Percentiles rank a stretch among this genome's conserved stretches.
phyloP scores from a whole-genome alignment of 345 rosid species.

The Moricandia moricandioides region DNA sequence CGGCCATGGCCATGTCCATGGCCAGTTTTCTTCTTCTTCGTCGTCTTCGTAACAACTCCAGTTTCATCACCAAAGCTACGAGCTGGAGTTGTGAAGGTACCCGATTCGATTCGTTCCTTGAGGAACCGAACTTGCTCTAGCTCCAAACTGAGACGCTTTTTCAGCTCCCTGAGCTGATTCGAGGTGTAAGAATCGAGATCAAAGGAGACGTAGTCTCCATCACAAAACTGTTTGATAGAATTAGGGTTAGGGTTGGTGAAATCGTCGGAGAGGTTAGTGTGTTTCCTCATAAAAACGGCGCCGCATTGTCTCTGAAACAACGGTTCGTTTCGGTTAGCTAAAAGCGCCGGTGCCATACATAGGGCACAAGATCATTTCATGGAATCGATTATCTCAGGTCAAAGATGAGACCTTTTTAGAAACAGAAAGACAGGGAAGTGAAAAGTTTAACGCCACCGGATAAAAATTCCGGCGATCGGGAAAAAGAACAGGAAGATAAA shows the following conservation, averaged over 20 bases:
- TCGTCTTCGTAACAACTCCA: conserved; percentile 28
- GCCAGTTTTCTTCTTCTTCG: conserved; percentile 49
- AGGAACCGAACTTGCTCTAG: conserved; percentile 69
- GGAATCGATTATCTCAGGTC: background rate
- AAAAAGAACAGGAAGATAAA: background rate
- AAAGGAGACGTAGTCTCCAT: conserved; percentile 22
- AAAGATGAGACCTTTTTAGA: background rate
- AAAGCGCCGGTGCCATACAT: conserved; percentile 39
- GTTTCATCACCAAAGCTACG: conserved; percentile 35
- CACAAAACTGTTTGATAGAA: conserved; percentile 34
- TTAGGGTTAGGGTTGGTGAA: conserved; percentile 51
- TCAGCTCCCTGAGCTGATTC: conserved; percentile 49
- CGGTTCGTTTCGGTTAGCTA: conserved; percentile 33
- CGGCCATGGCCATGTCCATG: conserved; percentile 18
- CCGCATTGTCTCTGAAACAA: conserved; percentile 30
- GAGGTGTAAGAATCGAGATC: too few relatives aligned
- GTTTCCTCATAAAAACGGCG: conserved; percentile 37
- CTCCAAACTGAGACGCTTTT: conserved; percentile 53
- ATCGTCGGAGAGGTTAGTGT: conserved; percentile 23
- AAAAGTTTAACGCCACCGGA: conserved; percentile 6
- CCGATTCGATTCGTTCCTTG: conserved; percentile 51
- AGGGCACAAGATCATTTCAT: conserved; percentile 23
- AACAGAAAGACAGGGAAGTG: background rate
- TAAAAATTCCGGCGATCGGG: conserved; percentile 34
- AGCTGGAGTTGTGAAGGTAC: conserved; percentile 34